Evolutionary conservation across 208 protist species (phyloP).

Genomic region (Leishmania gerbilli): DNA sequence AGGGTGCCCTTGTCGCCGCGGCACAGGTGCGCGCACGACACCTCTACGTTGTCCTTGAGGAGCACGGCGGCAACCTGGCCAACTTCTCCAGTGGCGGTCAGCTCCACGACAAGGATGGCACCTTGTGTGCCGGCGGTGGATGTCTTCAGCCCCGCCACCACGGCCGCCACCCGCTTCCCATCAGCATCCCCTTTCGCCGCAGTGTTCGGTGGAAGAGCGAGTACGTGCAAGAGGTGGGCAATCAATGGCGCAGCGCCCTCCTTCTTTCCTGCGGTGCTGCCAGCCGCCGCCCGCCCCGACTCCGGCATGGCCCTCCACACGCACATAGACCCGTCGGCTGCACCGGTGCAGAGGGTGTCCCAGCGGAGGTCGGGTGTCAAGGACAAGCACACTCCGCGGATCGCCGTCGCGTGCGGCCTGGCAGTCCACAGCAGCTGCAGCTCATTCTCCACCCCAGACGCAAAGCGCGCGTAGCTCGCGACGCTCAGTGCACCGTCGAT

Average conservation of each 20-base stretch:
- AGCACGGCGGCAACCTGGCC: neutral
- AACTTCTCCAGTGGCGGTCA: neutral
- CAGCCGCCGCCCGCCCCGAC: neutral
- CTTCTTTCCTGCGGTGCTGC: neutral
- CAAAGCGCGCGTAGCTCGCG: constrained; percentile 71
- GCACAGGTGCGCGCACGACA: constrained; percentile 28
- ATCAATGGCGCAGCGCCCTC: neutral
- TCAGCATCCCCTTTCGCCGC: neutral
- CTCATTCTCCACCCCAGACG: constrained; percentile 25
- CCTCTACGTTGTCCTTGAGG: neutral
- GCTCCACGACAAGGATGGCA: constrained; percentile 11
- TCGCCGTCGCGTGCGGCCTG: constrained; percentile 27
- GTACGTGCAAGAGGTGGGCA: constrained; percentile 11
- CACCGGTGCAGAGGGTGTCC: constrained; percentile 26
- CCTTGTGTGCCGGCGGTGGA: neutral
- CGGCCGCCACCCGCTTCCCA: neutral
- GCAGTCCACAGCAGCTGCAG: constrained; percentile 26
- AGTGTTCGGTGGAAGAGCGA: neutral
- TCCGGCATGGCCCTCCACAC: constrained; percentile 9
- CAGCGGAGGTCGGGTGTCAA: constrained; percentile 19
- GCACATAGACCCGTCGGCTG: constrained; percentile 28
- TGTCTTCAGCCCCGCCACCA: constrained; percentile 11
- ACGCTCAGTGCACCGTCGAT: constrained; percentile 55
- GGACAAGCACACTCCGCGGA: constrained; percentile 25
- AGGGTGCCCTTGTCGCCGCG: neutral